Conservation (phyloP, 1,284 basidiomycete genomes). For the Leccinum pseudoinsigne region DNA sequence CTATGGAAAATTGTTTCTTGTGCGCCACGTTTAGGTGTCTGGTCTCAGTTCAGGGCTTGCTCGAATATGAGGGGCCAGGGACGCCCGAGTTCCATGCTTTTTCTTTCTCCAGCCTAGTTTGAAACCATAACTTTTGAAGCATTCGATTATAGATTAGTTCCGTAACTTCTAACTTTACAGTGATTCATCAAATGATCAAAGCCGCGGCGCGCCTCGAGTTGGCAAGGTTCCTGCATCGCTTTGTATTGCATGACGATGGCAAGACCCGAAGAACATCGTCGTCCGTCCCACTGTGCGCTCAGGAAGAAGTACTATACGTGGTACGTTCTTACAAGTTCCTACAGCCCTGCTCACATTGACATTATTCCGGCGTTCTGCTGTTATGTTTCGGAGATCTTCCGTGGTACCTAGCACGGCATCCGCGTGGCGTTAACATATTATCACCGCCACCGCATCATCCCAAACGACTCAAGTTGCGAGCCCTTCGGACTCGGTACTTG, state of each 20-base stretch:
- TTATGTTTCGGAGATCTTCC: background rate
- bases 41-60: background rate
- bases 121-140: background rate
- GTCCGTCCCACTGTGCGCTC: background rate
- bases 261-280: background rate
- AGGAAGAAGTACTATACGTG: background rate
- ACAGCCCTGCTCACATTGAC: background rate
- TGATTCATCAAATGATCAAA: background rate
- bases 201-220: background rate
- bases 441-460: background rate
- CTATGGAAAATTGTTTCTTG: background rate
- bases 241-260: background rate
- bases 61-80: background rate
- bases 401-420: background rate
- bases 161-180: background rate
- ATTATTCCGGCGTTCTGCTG: background rate
- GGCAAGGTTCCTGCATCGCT: background rate
- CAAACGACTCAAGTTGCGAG: background rate
- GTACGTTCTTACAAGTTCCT: background rate
- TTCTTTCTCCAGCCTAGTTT: background rate
- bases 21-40: background rate
- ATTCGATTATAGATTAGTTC: background rate
- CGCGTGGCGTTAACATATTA: background rate
- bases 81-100: background rate
- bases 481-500: background rate